Evolutionary conservation across 441 rosid genomes (phyloP).

Genomic region (Bocquillonia castaneifolia): DNA sequence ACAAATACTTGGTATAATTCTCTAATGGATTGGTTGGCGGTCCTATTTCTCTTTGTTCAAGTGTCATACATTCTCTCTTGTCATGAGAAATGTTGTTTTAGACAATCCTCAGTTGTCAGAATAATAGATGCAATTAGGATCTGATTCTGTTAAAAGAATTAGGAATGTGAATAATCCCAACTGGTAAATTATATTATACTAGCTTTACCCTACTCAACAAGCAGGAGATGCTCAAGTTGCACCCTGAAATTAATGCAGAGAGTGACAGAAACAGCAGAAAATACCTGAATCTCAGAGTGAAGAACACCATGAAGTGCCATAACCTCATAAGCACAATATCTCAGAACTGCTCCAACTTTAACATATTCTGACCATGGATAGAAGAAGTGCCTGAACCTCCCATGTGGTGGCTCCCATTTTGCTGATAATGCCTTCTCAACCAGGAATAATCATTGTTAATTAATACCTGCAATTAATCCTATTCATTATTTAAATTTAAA

Average conservation of each 20-base stretch:
- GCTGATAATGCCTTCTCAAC: conserved; percentile 45
- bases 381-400: conserved; percentile 50
- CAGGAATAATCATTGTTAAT: conserved; percentile 14
- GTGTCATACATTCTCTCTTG: conserved; percentile 7
- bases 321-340: conserved; percentile 61
- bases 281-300: conserved; percentile 67
- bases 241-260: not conserved
- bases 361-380: conserved; percentile 71
- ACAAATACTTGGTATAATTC: conserved; percentile 26
- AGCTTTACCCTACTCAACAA: not conserved
- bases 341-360: conserved; percentile 53
- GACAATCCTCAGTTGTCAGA: conserved; percentile 23
- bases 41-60: conserved; percentile 5
- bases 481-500: too few species aligned
- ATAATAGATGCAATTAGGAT: conserved; percentile 15
- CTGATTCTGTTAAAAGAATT: conserved; percentile 26
- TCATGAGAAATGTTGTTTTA: conserved; percentile 10
- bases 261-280: not conserved
- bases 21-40: not conserved
- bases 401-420: conserved; percentile 71
- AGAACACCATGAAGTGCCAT: conserved; percentile 72
- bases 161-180: conserved; percentile 29
- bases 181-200: conserved; percentile 2
- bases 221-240: not conserved
- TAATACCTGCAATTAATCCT: not conserved